Base-by-base conservation (phyloP, 495 filamentous ascomycete genomes). In the Xylaria venustula region DNA sequence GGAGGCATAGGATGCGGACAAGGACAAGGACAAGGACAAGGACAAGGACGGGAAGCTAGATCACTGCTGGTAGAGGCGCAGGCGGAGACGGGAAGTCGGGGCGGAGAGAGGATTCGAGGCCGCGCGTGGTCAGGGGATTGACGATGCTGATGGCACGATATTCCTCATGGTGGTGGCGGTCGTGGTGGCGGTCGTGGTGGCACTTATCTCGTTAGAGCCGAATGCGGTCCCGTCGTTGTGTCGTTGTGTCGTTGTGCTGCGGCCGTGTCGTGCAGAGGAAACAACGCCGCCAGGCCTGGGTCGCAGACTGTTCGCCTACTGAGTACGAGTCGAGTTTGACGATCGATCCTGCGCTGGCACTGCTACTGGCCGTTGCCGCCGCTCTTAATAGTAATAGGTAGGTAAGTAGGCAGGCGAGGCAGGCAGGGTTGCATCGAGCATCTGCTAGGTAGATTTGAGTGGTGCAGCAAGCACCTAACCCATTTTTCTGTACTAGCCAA, bases 1-100 rank as follows among this genome's bases (percentile, higher is more conserved):
- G 66, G 60, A 65, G 66, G 56, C 60, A 67, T 58, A 59, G 64
- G 57, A 58, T 48, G 37, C 50, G 19, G 41, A 11, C 26, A 51
- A 22, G 40, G 22, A 58, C 37, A 9, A 22, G 40, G 22, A 58
- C 37, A 9, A 59, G 64, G 57, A 58, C 52, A 42, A 44, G 19
- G 41, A 11, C 26, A 51, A 22, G 40, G 22, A 58, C 37, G 4
- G 25, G 41, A 25, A 41, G 22, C 58, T 59, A 1, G 58, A 41
- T 25, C 8, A 28, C 34, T 57, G 54, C 64, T 26, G 58, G 15
- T 30, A 12, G 34, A 8, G 55, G 11, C 8, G 32, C 48, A 12
- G 32, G 8, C 7, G 22, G 30, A 22, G 19, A 14, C 7, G 41
- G 25, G 40, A 7, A 1, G 20, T n/a, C 2, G 55, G 37, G 32